Evolutionary conservation across 805 yeast genomes (phyloP).

Genomic region (Ogataea allantospora): DNA sequence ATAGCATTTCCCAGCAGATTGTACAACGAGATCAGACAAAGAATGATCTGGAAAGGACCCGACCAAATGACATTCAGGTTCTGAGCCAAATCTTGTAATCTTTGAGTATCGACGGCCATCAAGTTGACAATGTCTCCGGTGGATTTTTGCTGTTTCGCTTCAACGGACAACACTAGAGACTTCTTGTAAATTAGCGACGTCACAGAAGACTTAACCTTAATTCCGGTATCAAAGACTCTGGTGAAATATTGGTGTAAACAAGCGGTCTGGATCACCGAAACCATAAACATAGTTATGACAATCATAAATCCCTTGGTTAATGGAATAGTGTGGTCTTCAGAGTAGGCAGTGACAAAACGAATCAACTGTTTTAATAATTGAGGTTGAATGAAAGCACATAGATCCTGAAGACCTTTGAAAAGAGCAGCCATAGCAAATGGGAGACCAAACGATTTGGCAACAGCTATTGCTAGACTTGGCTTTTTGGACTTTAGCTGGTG

Average conservation of each 20-base stretch:
- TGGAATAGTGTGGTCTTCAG: constrained; percentile 50
- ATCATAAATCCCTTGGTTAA: constrained; percentile 73
- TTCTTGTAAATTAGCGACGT: constrained; percentile 68
- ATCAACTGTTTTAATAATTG: constrained; percentile 72
- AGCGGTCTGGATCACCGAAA: constrained; percentile 75
- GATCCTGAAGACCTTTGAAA: constrained; percentile 73
- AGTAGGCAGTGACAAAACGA: constrained; percentile 51
- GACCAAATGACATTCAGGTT: constrained; percentile 84
- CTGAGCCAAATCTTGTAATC: constrained; percentile 80
- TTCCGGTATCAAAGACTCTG: constrained; percentile 71
- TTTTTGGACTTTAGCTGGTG: constrained; percentile 39
- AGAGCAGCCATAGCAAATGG: constrained; percentile 69
- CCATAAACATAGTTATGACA: constrained; percentile 69
- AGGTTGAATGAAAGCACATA: constrained; percentile 84
- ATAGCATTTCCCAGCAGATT: constrained; percentile 79
- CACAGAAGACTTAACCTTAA: constrained; percentile 69
- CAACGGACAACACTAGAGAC: constrained; percentile 66
- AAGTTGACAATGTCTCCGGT: constrained; percentile 93
- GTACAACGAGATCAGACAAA: constrained; percentile 74
- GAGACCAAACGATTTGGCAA: constrained; percentile 70
- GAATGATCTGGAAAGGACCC: constrained; percentile 82
- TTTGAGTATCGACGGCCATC: constrained; percentile 91
- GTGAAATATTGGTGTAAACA: constrained; percentile 77
- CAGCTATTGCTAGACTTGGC: constrained; percentile 42
- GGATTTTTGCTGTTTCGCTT: constrained; percentile 64